A percentile compares a stretch with the other conserved stretches of the same genome.
These are phyloP conservation scores for Tulasnella sp. DNA, from an alignment of 768 basidiomycete species.

Conservation along the genomic window DNA sequence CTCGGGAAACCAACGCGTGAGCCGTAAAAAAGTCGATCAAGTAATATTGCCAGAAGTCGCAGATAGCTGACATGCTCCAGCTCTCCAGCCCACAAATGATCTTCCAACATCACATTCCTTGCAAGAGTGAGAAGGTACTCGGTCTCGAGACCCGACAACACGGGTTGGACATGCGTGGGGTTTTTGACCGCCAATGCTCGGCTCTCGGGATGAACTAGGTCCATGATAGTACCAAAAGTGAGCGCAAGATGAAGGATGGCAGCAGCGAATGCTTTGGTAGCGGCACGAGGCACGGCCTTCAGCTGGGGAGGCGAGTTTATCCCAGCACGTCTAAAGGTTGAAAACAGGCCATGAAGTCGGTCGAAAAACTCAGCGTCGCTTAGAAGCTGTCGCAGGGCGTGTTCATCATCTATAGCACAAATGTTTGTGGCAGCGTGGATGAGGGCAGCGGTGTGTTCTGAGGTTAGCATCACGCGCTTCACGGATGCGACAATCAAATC, in stretches of 20 bases:
- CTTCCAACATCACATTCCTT: background rate
- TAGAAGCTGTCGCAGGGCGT: background rate
- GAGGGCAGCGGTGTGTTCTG: background rate
- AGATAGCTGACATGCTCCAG: background rate
- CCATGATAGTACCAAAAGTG: background rate
- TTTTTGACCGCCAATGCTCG: background rate
- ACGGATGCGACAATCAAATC: background rate
- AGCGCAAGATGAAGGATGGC: background rate
- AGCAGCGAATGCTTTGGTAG: background rate
- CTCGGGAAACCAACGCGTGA: background rate
- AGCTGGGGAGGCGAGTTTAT: background rate
- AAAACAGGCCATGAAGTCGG: background rate
- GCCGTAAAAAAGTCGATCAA: background rate
- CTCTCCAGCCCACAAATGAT: background rate
- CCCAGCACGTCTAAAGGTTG: background rate
- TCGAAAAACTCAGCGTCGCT: background rate
- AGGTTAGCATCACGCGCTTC: background rate
- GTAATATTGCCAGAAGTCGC: background rate
- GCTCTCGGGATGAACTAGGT: background rate
- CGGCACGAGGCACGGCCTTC: background rate
- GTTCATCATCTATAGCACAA: background rate
- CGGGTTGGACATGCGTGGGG: background rate
- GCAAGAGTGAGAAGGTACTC: background rate
- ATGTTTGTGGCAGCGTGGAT: background rate
- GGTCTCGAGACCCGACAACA: background rate